Evolutionary conservation across 805 yeast species (phyloP), one percentile per base, ranked within the genome.

Genomic region (Phaffomyces opuntiae): DNA sequence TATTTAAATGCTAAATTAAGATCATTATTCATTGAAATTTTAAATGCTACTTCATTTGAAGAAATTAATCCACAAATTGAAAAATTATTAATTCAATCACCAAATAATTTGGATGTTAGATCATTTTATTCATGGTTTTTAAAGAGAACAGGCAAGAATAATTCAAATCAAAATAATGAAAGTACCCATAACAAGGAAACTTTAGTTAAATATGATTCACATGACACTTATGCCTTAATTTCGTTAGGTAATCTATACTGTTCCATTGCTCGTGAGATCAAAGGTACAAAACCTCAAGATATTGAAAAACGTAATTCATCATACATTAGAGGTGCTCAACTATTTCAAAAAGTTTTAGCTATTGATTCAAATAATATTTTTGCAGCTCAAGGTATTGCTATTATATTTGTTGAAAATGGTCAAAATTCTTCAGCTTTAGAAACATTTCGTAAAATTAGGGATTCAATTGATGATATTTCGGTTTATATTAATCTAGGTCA

Each of bases 381-480:
- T 68, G 99, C 99, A 6, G 98, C 99, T 1, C 99, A 93, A 65
- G 99, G 99, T 45, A 74, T 93, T 50, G 98, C 97, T 1, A 88
- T 93, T 46, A 80, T 89, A 5, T 85, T 88, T 63, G 95, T 95
- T 11, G 97, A 91, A 57, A 83, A 81, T 57, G 81, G 82, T 53
- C 81, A 86, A 54, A 67, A 78, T 32, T 80, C 78, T 25, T 73
- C 81, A 49, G 96, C 98, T 0, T 72, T 90, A 57, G 95, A 87
- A 53, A 82, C 90, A 39, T 81, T 93, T 58, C 77, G 95, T 63
- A 88, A 90, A 55, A 80, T 90, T 45, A 78, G 96, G 59, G 99
- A 93, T 57, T 83, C 97, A 6, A 70, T 90, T 52, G 83, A 85
- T 59, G 96, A 87, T 59, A 79, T 84, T 45, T 80, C 93, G 11